Evolutionary conservation across 2,329 filamentous ascomycete species (phyloP).

Genomic region (Calonectria leucothoes): DNA sequence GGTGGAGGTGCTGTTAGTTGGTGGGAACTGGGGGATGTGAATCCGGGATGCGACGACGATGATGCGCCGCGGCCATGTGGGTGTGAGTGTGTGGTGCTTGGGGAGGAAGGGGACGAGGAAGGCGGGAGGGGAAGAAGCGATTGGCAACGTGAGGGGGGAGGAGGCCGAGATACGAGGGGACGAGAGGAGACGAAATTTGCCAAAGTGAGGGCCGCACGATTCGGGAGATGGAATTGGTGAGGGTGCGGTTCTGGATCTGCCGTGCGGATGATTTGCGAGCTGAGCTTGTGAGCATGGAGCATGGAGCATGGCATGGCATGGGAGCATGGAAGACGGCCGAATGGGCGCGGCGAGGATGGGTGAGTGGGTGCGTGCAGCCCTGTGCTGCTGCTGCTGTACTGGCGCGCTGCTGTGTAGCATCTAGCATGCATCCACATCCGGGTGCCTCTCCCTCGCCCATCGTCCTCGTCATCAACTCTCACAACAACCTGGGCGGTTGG

Average conservation of each 20-base stretch:
- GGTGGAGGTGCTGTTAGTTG: conserved; percentile 18
- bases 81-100: conserved; percentile 1
- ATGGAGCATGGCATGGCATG: too few relatives aligned
- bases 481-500: background rate
- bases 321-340: background rate
- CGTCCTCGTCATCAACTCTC: conserved; percentile 3
- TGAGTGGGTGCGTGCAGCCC: background rate
- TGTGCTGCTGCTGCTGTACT: background rate
- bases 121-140: background rate
- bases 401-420: background rate
- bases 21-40: conserved; percentile 19
- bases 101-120: background rate
- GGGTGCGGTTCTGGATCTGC: conserved; percentile 4
- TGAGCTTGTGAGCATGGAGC: background rate
- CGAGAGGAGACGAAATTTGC: conserved; percentile 1
- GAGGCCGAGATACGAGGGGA: background rate
- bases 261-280: conserved; percentile 1
- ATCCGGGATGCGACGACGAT: conserved; percentile 23
- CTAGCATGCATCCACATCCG: background rate
- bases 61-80: conserved; percentile 18
- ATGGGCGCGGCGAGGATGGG: background rate
- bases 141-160: conserved; percentile 1
- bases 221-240: conserved; percentile 2
- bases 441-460: background rate
- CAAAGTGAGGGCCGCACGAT: conserved; percentile 6